A percentile compares a stretch with the other conserved stretches of the same genome.
These are phyloP conservation scores for Xylaria acuta DNA, from an alignment of 495 filamentous ascomycete genomes.

Conservation along the genomic window DNA sequence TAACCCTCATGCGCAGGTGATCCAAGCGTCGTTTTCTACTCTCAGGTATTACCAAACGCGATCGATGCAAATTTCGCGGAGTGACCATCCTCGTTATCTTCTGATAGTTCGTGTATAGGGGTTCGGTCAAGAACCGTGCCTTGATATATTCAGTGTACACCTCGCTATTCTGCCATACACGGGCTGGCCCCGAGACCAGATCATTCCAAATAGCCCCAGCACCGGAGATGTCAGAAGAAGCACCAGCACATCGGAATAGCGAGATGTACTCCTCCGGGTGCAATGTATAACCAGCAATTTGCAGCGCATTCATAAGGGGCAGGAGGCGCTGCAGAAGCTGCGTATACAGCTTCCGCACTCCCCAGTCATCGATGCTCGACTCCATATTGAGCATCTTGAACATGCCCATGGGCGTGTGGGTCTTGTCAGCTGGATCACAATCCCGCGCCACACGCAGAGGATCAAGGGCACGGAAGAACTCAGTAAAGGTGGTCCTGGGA, in stretches of 20 bases:
- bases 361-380: constrained; percentile 39
- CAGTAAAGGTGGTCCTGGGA: constrained; percentile 45
- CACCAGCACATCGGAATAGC: constrained; percentile 45
- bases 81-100: constrained; percentile 37
- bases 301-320: constrained; percentile 31
- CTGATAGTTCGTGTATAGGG: constrained; percentile 43
- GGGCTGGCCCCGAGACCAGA: constrained; percentile 21
- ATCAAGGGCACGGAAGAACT: constrained; percentile 46
- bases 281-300: constrained; percentile 32
- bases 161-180: constrained; percentile 29
- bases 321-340: constrained; percentile 33
- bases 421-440: constrained; percentile 34
- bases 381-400: constrained; percentile 35
- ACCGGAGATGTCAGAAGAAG: constrained; percentile 34
- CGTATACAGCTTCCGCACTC: constrained; percentile 39
- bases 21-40: constrained; percentile 19
- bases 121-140: constrained; percentile 47
- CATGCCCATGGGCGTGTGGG: constrained; percentile 35
- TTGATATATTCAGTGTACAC: constrained; percentile 41
- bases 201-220: constrained; percentile 37
- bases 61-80: constrained; percentile 39
- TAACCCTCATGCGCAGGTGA: constrained; percentile 24
- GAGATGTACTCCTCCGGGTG: constrained; percentile 40
- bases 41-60: constrained; percentile 17
- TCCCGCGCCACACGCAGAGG: constrained; percentile 36